Percentiles rank a stretch among this genome's conserved stretches.
Conservation (phyloP, 176 grass and related monocot genomes). For the Calamus simplicifolius region DNA sequence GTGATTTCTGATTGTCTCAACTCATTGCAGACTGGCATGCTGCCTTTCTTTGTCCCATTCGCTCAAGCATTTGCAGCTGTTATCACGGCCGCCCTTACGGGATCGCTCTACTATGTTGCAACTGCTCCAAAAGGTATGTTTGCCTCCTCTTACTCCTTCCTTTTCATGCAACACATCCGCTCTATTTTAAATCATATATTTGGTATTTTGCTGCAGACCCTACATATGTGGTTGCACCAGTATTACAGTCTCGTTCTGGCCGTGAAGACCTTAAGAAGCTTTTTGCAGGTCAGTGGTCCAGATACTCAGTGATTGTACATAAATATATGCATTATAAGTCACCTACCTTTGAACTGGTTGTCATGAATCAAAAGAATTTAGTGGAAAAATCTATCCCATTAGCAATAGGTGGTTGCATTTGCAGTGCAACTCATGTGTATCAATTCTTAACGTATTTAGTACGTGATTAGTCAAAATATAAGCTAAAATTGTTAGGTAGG, state of each 20-base stretch:
- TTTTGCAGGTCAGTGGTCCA: slow-evolving; percentile 47
- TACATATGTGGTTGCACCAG: slow-evolving; percentile 78
- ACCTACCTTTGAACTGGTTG: too few relatives aligned
- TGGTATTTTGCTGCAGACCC: slow-evolving; percentile 48
- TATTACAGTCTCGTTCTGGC: slow-evolving; percentile 46
- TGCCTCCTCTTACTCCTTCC: neutral
- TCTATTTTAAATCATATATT: neutral
- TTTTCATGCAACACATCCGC: neutral
- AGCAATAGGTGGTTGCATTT: too few relatives aligned
- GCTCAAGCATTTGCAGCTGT: slow-evolving; percentile 92
- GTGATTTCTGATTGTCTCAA: too few relatives aligned
- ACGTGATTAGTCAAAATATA: too few relatives aligned
- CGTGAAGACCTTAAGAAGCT: slow-evolving; percentile 71
- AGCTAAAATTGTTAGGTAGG: too few relatives aligned
- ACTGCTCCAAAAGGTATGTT: slow-evolving; percentile 66
- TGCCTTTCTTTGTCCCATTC: slow-evolving; percentile 83
- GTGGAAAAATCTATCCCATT: too few relatives aligned
- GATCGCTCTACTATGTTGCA: slow-evolving; percentile 81
- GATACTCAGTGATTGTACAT: too few relatives aligned
- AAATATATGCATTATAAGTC: too few relatives aligned
- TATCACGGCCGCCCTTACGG: slow-evolving; percentile 85
- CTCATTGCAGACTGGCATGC: slow-evolving; percentile 57
- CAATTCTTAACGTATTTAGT: too few relatives aligned
- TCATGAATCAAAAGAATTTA: too few relatives aligned
- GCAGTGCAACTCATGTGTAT: too few relatives aligned